Conservation (phyloP, 2,329 filamentous ascomycete species). For the Paecilomyces dactylethromorphus region DNA sequence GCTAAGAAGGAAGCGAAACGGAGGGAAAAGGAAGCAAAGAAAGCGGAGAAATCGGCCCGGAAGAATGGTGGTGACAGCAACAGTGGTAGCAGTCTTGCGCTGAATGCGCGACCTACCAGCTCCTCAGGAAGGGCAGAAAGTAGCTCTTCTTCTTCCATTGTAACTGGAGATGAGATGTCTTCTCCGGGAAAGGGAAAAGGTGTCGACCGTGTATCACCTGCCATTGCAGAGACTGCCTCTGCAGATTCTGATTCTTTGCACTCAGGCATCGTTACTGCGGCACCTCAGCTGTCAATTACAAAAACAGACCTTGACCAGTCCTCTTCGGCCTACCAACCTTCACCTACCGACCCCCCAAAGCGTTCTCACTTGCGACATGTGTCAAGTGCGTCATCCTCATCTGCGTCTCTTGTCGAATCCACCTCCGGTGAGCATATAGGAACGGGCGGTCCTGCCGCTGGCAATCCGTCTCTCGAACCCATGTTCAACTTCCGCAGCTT, state of each 20-base stretch:
- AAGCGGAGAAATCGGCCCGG: slow-evolving; percentile 61
- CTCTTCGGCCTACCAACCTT: slow-evolving; percentile 37
- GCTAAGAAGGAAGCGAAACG: slow-evolving; percentile 77
- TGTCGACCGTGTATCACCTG: slow-evolving; percentile 49
- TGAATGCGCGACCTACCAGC: slow-evolving; percentile 39
- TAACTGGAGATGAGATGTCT: slow-evolving; percentile 27
- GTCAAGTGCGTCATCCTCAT: slow-evolving; percentile 78
- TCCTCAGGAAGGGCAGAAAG: slow-evolving; percentile 29
- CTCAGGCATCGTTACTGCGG: slow-evolving; percentile 15
- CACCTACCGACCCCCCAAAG: slow-evolving; percentile 47
- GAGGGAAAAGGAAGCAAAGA: slow-evolving; percentile 76
- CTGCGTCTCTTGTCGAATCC: slow-evolving; percentile 69
- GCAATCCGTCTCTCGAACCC: slow-evolving; percentile 56
- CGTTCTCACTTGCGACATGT: slow-evolving; percentile 72
- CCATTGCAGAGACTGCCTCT: slow-evolving; percentile 5
- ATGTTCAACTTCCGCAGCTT: slow-evolving; percentile 91
- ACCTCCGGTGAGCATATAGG: slow-evolving; percentile 31
- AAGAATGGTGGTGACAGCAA: slow-evolving; percentile 50
- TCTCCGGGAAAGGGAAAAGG: slow-evolving; percentile 59
- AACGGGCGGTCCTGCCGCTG: slow-evolving; percentile 45
- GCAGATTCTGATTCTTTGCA: slow-evolving; percentile 27
- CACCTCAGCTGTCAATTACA: slow-evolving; percentile 4
- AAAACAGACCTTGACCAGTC: slow-evolving; percentile 12
- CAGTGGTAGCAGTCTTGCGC: slow-evolving; percentile 58
- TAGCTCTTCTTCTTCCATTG: slow-evolving; percentile 30